A percentile compares a stretch with the other conserved stretches of the same genome.
Evolutionary conservation across 257 asterid genomes (phyloP).

Genomic region (Lavandula angustifolia): DNA sequence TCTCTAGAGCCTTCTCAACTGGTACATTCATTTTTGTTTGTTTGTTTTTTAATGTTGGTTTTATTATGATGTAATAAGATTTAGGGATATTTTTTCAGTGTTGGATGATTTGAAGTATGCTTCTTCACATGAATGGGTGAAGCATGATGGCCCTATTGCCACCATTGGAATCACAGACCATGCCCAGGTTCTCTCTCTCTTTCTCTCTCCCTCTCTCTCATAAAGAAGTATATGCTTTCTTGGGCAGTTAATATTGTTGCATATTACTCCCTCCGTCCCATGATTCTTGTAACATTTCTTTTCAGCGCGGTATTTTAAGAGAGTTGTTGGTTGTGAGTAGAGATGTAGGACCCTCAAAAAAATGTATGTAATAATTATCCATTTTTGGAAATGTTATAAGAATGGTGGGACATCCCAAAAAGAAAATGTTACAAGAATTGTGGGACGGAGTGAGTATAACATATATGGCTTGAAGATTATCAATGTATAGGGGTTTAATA

Average conservation of each 20-base stretch:
- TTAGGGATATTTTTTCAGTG: slow-evolving; percentile 39
- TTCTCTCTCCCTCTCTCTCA: background rate
- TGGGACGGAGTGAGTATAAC: too few species aligned
- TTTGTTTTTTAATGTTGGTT: background rate
- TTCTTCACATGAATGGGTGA: slow-evolving; percentile 90
- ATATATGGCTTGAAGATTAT: too few species aligned
- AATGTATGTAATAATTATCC: too few species aligned
- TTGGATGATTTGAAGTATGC: slow-evolving; percentile 79
- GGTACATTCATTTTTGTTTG: slow-evolving; percentile 35
- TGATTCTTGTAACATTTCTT: too few species aligned
- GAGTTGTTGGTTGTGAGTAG: too few species aligned
- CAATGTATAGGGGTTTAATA: too few species aligned
- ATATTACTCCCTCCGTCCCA: too few species aligned
- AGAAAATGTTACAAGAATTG: too few species aligned
- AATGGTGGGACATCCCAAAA: too few species aligned
- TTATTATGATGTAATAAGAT: background rate
- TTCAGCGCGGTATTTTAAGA: too few species aligned
- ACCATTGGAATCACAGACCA: slow-evolving; percentile 87
- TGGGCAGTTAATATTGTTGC: background rate
- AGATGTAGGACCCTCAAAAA: too few species aligned
- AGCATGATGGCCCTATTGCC: slow-evolving; percentile 79
- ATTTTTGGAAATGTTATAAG: too few species aligned
- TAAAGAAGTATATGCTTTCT: background rate
- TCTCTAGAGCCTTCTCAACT: slow-evolving; percentile 76
- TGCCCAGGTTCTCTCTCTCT: slow-evolving; percentile 66